Conservation (phyloP, 352 stramenopile species). For the Thraustochytrium sp. region DNA sequence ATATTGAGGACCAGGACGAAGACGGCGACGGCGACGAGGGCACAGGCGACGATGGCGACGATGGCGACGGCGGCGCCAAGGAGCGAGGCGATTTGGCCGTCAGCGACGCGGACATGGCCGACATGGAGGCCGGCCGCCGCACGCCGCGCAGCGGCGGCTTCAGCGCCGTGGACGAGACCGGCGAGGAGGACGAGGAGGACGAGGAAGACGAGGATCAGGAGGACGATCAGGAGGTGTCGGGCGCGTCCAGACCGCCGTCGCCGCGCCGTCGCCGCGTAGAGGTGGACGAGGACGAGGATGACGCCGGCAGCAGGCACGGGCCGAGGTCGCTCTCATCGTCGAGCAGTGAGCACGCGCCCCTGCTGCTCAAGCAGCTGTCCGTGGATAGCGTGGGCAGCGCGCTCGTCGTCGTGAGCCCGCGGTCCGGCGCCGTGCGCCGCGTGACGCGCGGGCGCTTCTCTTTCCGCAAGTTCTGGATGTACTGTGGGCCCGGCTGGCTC, state of each 20-base stretch:
- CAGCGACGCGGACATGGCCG: too few species aligned
- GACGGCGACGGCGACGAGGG: neutral
- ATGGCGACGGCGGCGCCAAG: neutral
- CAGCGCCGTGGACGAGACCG: neutral
- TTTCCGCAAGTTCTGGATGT: slow-evolving; percentile 6
- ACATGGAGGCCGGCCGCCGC: too few species aligned
- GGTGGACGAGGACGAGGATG: too few species aligned
- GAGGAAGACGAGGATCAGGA: neutral
- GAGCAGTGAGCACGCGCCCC: neutral
- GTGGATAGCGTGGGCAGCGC: neutral
- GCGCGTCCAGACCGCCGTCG: too few species aligned
- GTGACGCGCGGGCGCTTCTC: neutral
- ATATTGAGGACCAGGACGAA: neutral
- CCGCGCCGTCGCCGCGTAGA: too few species aligned
- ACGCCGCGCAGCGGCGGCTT: neutral
- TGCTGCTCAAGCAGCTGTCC: neutral
- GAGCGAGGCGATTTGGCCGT: too few species aligned
- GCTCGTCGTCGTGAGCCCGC: neutral
- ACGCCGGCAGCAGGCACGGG: too few species aligned
- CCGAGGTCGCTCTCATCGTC: too few species aligned
- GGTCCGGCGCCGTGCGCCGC: neutral
- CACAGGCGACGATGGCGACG: neutral
- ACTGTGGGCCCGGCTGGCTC: slow-evolving; percentile 60
- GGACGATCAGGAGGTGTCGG: neutral
- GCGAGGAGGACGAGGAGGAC: neutral